phyloP scores from a whole-genome alignment of 306 rosid genomes.

The Prunus persica region Prunus_persica_NCBIv2 NC_034009.1:23746501-23747000 shows the following conservation, averaged over 20 bases:
- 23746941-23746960: no score
- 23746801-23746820: neutral
- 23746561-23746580: neutral
- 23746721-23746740: neutral
- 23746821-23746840: slow-evolving; percentile 10
- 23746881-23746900: neutral
- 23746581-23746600: no score
- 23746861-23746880: neutral
- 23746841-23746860: neutral
- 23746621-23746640: neutral
- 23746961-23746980: no score
- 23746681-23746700: neutral
- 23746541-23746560: neutral
- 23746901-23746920: neutral
- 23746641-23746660: neutral
- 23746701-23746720: neutral
- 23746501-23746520: neutral
- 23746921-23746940: neutral
- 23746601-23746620: neutral
- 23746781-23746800: slow-evolving; percentile 9
- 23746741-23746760: slow-evolving; percentile 8
- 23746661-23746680: neutral
- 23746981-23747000: neutral
- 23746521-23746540: neutral
- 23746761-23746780: neutral